Evolutionary conservation across 2,329 filamentous ascomycete genomes (phyloP), one percentile per base, ranked within the genome.

Genomic region (Leptographium procerum): DNA sequence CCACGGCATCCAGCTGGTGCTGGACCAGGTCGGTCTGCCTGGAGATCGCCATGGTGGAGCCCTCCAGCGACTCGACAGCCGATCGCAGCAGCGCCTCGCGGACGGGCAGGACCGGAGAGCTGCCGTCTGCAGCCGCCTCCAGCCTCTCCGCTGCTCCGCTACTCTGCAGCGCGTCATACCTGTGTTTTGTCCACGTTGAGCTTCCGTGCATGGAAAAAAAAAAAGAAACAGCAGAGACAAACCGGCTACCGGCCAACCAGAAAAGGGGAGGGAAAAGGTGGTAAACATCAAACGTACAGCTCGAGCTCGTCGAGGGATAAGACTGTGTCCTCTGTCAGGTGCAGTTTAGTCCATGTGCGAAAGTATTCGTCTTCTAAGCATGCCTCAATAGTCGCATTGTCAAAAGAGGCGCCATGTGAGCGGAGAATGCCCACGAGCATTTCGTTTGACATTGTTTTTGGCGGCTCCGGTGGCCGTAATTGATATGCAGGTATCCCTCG

Each of bases 61-160:
- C 74, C 60, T 81, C 77, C n/a, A 90, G 73, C 57, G 86, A 80
- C 3, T 79, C 76, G 55, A 87, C 82, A 19, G 86, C 86, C 47
- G 73, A 69, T 57, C 75, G 75, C 58, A 89, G 73, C 56, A 88
- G 83, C 29, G 78, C 72, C 59, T 88, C 84, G 16, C 74, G 71
- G 52, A 87, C 69, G 6, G 79, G 76, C 57, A 77, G 77, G 36
- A 78, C 70, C 34, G 72, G 65, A 4, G 74, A 71, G n/a, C 11
- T 45, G 9, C 33, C 78, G 52, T 43, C 29, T 1, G 14, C 14
- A 63, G 29, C 13, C 16, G 9, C 22, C 19, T n/a, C 71, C 29
- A 83, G 69, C 61, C 68, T 68, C 57, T 78, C 75, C 11, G 77
- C 75, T 58, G 75, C 70, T 13, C 80, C 81, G 36, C 70, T 73